Percentiles rank a stretch among this genome's conserved stretches.
phyloP scores from a whole-genome alignment of 169 alveolate species.

The Cardiosporidium cionae region DNA sequence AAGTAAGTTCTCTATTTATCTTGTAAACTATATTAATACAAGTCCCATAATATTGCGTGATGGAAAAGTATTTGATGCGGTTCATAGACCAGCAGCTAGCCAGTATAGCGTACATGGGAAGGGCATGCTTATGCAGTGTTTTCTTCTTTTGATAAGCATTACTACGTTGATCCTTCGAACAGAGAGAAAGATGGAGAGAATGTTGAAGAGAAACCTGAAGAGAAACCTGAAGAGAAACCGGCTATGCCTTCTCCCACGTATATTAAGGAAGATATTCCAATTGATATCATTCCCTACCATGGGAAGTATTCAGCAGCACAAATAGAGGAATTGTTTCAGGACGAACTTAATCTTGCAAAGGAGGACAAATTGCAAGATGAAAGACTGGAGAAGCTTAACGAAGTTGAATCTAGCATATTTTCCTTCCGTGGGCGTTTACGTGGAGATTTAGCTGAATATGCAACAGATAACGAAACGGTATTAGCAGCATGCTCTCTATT shows the following conservation, averaged over 20 bases:
- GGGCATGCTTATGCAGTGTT: no score
- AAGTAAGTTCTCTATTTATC: no score
- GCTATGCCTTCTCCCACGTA: not conserved
- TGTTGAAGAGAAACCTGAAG: not conserved
- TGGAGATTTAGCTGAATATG: not conserved
- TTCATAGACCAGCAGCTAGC: no score
- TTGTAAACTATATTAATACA: no score
- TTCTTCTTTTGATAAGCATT: no score
- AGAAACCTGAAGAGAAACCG: not conserved
- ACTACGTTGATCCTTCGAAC: no score
- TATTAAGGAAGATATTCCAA: not conserved
- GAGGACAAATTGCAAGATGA: not conserved
- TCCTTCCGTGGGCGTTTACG: not conserved
- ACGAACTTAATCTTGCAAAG: not conserved
- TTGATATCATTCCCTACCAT: not conserved
- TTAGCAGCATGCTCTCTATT: no score
- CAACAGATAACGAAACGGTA: not conserved
- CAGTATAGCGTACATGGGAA: no score
- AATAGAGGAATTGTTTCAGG: not conserved
- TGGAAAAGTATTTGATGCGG: no score
- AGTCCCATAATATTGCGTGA: no score
- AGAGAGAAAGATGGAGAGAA: no score
- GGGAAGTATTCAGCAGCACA: not conserved
- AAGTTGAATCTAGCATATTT: not conserved
- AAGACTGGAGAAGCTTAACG: not conserved